Evolutionary conservation across 2,329 filamentous ascomycete species (phyloP).

Genomic region (Leptoxyphium fumago): DNA sequence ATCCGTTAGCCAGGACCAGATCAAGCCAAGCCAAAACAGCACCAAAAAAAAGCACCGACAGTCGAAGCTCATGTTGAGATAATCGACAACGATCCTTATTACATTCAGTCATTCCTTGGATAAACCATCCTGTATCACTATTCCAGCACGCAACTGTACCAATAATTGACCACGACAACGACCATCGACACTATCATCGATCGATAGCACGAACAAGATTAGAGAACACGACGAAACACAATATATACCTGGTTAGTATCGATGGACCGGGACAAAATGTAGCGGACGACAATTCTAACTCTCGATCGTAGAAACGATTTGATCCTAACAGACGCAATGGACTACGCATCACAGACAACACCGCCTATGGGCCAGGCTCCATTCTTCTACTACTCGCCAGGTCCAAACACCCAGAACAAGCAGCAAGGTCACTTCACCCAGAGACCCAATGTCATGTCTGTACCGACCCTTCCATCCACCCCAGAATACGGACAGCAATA

Average conservation of each 20-base stretch:
- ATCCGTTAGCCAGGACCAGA: no score
- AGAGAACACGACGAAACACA: not conserved
- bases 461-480: conserved; percentile 29
- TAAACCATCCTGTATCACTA: not conserved
- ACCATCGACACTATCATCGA: not conserved
- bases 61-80: no score
- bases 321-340: conserved; percentile 13
- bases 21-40: no score
- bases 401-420: conserved; percentile 55
- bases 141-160: not conserved
- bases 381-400: conserved; percentile 79
- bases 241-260: not conserved
- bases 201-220: not conserved
- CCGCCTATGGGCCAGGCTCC: conserved; percentile 48
- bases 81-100: not conserved
- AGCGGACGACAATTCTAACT: no score
- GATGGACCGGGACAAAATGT: not conserved
- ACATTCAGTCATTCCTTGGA: conserved; percentile 1
- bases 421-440: conserved; percentile 61
- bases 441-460: conserved; percentile 32
- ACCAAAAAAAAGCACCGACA: no score
- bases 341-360: conserved; percentile 32
- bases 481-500: conserved; percentile 37
- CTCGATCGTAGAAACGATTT: not conserved
- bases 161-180: not conserved